These are phyloP conservation scores for Corymbia maculata DNA, from an alignment of 345 rosid genomes.

Conservation along the genomic window DNA sequence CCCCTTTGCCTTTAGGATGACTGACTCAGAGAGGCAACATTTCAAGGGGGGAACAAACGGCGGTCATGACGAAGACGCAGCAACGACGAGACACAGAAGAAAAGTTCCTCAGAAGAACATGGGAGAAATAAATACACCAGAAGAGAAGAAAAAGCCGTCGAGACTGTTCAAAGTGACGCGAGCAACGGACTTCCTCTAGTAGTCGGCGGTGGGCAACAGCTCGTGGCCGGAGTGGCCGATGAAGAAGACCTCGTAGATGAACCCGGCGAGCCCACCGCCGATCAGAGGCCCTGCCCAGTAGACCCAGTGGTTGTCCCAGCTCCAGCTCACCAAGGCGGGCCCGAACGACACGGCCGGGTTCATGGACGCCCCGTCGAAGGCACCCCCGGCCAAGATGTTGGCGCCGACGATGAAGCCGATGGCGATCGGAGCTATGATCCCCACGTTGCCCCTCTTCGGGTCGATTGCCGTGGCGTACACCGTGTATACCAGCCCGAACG, in stretches of 20 bases:
- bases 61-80: not conserved
- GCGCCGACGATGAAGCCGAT: conserved; percentile 93
- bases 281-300: conserved; percentile 91
- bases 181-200: conserved; percentile 18
- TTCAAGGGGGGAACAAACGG: not conserved
- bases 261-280: conserved; percentile 81
- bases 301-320: conserved; percentile 82
- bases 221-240: conserved; percentile 46
- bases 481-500: conserved; percentile 82
- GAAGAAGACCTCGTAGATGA: conserved; percentile 64
- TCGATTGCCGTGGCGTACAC: conserved; percentile 91
- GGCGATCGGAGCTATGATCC: conserved; percentile 67
- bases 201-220: conserved; percentile 60
- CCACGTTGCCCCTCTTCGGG: conserved; percentile 72
- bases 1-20: not conserved
- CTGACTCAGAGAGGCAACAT: not conserved
- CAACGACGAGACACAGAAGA: not conserved
- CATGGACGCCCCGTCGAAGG: conserved; percentile 93
- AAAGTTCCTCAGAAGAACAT: not conserved
- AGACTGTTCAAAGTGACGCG: not conserved
- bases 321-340: conserved; percentile 92
- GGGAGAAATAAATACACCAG: not conserved
- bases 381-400: conserved; percentile 85
- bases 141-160: not conserved
- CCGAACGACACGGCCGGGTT: conserved; percentile 96